phyloP scores from a whole-genome alignment of 2,329 filamentous ascomycete species.

The Pyrenophora graminea region DNA sequence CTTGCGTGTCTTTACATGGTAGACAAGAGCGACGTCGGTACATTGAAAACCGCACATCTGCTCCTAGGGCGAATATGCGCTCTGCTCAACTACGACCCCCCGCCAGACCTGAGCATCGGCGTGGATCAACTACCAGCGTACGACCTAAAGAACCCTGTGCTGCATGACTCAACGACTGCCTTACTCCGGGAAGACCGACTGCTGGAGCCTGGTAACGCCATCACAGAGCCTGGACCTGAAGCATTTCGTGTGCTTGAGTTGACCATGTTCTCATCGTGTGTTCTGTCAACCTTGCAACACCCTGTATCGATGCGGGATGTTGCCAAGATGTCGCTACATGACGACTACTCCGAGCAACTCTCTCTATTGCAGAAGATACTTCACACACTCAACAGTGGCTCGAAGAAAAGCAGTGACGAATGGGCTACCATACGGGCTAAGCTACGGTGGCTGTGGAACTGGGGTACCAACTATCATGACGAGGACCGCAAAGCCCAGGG shows the following conservation, averaged over 20 bases:
- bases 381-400: conserved; percentile 55
- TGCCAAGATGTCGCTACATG: conserved; percentile 66
- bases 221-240: conserved; percentile 64
- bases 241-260: conserved; percentile 66
- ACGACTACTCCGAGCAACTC: conserved; percentile 67
- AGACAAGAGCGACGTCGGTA: conserved; percentile 62
- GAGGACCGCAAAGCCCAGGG: conserved; percentile 51
- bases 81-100: conserved; percentile 64
- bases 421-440: conserved; percentile 60
- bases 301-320: conserved; percentile 49
- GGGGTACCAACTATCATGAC: conserved; percentile 61
- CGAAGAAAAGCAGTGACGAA: conserved; percentile 63
- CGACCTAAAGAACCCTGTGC: conserved; percentile 41
- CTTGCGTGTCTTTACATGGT: conserved; percentile 71
- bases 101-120: conserved; percentile 52
- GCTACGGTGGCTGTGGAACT: conserved; percentile 73
- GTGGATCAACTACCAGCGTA: conserved; percentile 51
- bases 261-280: conserved; percentile 58
- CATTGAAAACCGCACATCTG: conserved; percentile 63
- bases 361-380: conserved; percentile 64
- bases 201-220: conserved; percentile 62
- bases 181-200: conserved; percentile 53
- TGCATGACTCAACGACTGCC: conserved; percentile 38
- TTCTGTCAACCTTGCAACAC: conserved; percentile 49
- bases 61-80: conserved; percentile 64